Base-by-base conservation (phyloP, 2,329 filamentous ascomycete genomes). In the Chrysoporthe cubensis region DNA sequence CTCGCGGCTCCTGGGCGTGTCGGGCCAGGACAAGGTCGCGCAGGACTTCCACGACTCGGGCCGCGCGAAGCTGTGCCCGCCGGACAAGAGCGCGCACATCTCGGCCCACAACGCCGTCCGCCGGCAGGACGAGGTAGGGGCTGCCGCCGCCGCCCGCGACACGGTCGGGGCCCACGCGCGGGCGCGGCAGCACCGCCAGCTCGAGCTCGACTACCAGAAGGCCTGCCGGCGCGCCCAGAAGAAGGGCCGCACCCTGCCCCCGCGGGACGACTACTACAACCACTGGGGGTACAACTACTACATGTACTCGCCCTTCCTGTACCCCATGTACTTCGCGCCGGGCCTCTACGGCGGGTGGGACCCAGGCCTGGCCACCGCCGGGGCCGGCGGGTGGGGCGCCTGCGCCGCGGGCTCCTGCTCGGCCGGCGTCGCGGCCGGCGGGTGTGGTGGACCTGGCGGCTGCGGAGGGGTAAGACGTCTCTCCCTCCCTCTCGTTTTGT, bases 21-120 rank as follows among this genome's bases (percentile, higher is more conserved):
- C 81, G 0, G 80, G 77, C 37, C 79, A 81, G 7, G 80, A 84
- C 54, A 84, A 82, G 68, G 74, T 82, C 66, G 70, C 78, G 62
- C 78, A 87, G 66, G 69, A 74, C 60, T 83, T 86, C 76, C 75
- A 88, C 77, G 65, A 75, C 0, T 85, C 86, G 0, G 84, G 84
- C 14, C 74, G 75, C 0, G 83, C 84, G 1, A 74, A 80, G 9
- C 77, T 85, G 11, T 88, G 84, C 69, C 78, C 86, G 0, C 84
- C 87, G 0, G 80, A 85, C 62, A 86, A 84, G 64, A 88, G 86
- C 26, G 85, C 89, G 0, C 92, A 95, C 75, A 90, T 95, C 70
- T 92, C 89, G 0, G 84, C 90, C 0, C 92, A 95, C 80, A 93
- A 89, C 73, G 85, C 91, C 1, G 87, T 93, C 8, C 71, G 65